Percentiles rank a stretch among this genome's conserved stretches.
Evolutionary conservation across 2,329 filamentous ascomycete genomes (phyloP).

Genomic region (Leptographium wingfieldii): DNA sequence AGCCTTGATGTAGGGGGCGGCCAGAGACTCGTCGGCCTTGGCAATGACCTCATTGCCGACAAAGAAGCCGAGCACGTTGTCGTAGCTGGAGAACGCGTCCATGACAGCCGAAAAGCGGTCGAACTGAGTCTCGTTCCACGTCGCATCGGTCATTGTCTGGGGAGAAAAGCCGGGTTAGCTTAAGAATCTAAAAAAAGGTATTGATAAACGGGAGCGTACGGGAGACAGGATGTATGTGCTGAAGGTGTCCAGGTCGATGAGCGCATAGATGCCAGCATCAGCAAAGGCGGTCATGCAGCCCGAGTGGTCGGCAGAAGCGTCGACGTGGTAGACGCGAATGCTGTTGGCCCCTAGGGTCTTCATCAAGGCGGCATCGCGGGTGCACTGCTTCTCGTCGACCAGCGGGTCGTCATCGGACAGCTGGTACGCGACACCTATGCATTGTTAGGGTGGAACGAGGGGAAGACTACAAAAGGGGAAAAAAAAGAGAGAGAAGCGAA

Average conservation of each 20-base stretch:
- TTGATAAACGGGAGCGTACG: slow-evolving; percentile 24
- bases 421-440: slow-evolving; percentile 60
- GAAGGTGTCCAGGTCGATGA: slow-evolving; percentile 73
- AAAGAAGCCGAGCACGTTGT: slow-evolving; percentile 75
- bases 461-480: background rate
- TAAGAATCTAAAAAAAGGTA: background rate
- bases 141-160: slow-evolving; percentile 44
- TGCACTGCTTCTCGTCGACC: slow-evolving; percentile 61
- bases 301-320: slow-evolving; percentile 55
- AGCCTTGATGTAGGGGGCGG: slow-evolving; percentile 74
- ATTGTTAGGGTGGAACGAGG: background rate
- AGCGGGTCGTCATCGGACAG: slow-evolving; percentile 57
- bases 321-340: slow-evolving; percentile 82
- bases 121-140: slow-evolving; percentile 63
- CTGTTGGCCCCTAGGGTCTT: slow-evolving; percentile 68
- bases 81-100: slow-evolving; percentile 63
- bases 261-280: slow-evolving; percentile 69
- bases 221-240: slow-evolving; percentile 50
- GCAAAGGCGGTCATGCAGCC: slow-evolving; percentile 73
- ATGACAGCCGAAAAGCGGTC: slow-evolving; percentile 57
- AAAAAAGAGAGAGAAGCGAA: slow-evolving; percentile 19
- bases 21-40: slow-evolving; percentile 40
- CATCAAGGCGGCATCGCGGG: slow-evolving; percentile 65
- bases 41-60: slow-evolving; percentile 83
- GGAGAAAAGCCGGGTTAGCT: background rate